Conservation (phyloP, 768 basidiomycete species). For the Auricularia cornea region DNA sequence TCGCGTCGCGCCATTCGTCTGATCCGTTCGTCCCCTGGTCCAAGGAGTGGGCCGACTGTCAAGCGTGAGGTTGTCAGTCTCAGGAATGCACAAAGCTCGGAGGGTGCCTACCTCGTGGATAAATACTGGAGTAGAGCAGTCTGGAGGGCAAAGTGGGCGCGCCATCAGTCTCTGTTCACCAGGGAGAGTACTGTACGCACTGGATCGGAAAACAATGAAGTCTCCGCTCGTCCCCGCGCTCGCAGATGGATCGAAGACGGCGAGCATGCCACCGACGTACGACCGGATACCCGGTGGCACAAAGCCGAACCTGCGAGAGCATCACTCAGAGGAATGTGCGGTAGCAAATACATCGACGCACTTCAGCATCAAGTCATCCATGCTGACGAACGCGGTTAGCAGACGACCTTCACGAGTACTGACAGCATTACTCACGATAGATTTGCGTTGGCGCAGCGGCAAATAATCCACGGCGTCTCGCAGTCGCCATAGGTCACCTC, state of each 20-base stretch:
- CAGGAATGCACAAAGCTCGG: background rate
- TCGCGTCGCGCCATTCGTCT: background rate
- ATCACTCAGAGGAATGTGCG: background rate
- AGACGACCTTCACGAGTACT: no score
- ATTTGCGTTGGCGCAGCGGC: background rate
- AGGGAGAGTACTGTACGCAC: background rate
- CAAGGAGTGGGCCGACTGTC: background rate
- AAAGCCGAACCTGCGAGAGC: background rate
- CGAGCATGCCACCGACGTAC: background rate
- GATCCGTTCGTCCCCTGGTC: background rate
- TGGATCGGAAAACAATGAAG: background rate
- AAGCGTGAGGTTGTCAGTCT: background rate
- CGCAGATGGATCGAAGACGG: background rate
- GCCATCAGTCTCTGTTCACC: no score
- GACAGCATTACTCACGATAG: background rate
- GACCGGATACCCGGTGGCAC: background rate
- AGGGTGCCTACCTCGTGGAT: background rate
- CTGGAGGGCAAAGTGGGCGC: background rate
- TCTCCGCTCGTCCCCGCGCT: background rate
- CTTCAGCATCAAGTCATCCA: background rate
- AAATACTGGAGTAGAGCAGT: background rate
- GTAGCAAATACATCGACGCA: no score
- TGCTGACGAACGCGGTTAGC: background rate
- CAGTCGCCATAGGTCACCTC: background rate
- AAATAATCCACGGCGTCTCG: background rate